Base-by-base conservation (phyloP, 768 basidiomycete genomes). In the Sarcodon aspratus region DNA sequence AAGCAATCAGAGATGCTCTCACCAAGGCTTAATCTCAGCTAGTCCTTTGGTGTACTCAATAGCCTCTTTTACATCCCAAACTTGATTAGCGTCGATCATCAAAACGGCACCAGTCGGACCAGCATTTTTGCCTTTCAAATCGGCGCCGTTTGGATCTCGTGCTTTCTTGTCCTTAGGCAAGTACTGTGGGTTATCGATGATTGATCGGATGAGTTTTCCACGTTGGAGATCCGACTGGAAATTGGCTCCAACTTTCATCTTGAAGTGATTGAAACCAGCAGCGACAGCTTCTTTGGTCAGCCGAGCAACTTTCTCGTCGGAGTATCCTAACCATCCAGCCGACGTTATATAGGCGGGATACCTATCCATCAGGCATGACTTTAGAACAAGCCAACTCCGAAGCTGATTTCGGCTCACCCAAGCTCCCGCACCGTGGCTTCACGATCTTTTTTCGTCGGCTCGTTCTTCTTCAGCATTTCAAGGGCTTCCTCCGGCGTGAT, bases 21-120 rank as follows among this genome's bases (percentile, higher is more conserved):
- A 86, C 93, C 94, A 97, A 18, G 94, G 94, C 57, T 83, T 89
- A 63, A 92, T 79, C 46, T 78, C 75, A 56, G 78, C 74, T 35
- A 97, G 73, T 47, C 79, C 74, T 56, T 78, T 79, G 52, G 94
- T 89, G 63, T 95, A 95, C 31, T 94, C 87, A 57, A 96, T 86
- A 7, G 95, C 94, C 63, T 93, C 78, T 31, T 81, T 72, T 12
- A 98, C 95, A 56, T 95, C 93, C 89, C 89, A 94, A 6, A 94
- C 85, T 65, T 96, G 94, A 66, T 98, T 98, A 36, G 94, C 87
- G 64, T 97, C 94, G 52, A 97, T 88, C 94, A 97, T 97, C 43
- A 97, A 71, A 42, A 97, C 94, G 33, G 85, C 79, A 5, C 95
- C 94, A 0, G 92, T 92, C 9, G 91, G 91, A 6, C 94, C 91